Percentiles rank a stretch among this genome's conserved stretches.
Conservation (phyloP, 1,139 yeast species). For the Yamadazyma spencermartinsiae region DNA sequence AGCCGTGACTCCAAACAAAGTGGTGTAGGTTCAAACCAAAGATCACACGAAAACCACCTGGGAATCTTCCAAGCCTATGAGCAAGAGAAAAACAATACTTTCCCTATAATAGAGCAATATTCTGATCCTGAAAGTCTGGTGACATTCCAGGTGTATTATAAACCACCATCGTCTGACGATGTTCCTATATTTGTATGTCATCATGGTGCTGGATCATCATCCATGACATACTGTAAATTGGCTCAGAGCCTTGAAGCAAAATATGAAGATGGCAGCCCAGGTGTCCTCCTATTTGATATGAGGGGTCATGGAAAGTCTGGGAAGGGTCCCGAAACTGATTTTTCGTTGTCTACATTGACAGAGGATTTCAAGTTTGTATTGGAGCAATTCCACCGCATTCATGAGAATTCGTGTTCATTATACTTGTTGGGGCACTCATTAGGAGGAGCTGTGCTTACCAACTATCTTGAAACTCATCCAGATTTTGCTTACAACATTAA, state of each 20-base stretch:
- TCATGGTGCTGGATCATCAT: conserved; percentile 96
- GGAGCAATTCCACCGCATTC: conserved; percentile 28
- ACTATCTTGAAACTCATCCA: conserved; percentile 25
- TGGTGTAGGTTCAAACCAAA: neutral
- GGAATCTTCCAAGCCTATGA: conserved; percentile 22
- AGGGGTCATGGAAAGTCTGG: conserved; percentile 73
- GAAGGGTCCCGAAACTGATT: conserved; percentile 30
- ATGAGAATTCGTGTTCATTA: conserved; percentile 18
- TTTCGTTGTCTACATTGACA: conserved; percentile 51
- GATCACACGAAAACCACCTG: conserved; percentile 16
- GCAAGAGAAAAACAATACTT: conserved; percentile 10
- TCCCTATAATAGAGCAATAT: conserved; percentile 16
- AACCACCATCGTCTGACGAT: conserved; percentile 44
- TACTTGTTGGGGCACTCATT: conserved; percentile 85
- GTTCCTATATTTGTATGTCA: conserved; percentile 70
- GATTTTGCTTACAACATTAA: conserved; percentile 28
- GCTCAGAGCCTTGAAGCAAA: conserved; percentile 30
- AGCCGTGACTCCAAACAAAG: neutral
- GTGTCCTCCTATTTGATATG: conserved; percentile 71
- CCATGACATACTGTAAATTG: conserved; percentile 68
- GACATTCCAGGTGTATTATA: conserved; percentile 56
- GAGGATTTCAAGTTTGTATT: conserved; percentile 57
- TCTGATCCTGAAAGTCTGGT: conserved; percentile 8
- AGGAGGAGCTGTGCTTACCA: conserved; percentile 84
- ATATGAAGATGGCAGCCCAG: conserved; percentile 34